Base-by-base conservation (phyloP, 2,329 filamentous ascomycete genomes). In the Ascochyta koolunga region DNA sequence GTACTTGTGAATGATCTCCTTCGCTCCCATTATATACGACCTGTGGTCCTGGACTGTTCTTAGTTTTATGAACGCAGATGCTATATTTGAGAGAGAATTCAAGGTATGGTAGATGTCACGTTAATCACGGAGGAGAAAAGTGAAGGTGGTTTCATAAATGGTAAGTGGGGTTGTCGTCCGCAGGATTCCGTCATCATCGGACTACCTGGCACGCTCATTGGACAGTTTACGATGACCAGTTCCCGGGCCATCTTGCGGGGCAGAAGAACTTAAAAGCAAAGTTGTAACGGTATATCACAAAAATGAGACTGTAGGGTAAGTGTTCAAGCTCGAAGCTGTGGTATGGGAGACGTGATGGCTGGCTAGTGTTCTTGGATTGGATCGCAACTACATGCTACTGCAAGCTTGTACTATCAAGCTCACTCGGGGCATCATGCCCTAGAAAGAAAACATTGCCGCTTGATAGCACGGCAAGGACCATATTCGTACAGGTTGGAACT, bases 1-100 rank as follows among this genome's bases (percentile, higher is more conserved):
- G 11, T 66, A 65, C 49, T 74, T 70, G 61, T 77, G 74, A 29
- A 29, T 13, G 22, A 73, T 67, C 35, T 68, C 61, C 9, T 57
- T 39, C 32, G 53, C 32, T 43, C 44, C 35, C 46, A 51, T 47
- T 27, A 44, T 29, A 24, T 37, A 33, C 9, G 16, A 18, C 2
- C 6, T 16, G 31, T 33, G 15, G n/a, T 16, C 9, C 15, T 16
- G 31, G 27, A 15, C 10, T 29, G 10, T 13, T n/a, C n/a, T n/a
- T 29, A 33, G 2, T 15, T 33, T 32, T 16, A 16, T 33, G n/a
- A 33, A 15, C 5, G 11, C 27, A 29, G 27, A 29, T 11, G 27
- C 27, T 29, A 13, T 29, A 11, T 29, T 10, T 4, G 27, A 29
- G 11, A 13, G 27, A 29, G 11, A 13, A 1, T 29, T 15, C 3